Evolutionary conservation across 768 basidiomycete genomes (phyloP).

Genomic region (Filobasidium wieringae): DNA sequence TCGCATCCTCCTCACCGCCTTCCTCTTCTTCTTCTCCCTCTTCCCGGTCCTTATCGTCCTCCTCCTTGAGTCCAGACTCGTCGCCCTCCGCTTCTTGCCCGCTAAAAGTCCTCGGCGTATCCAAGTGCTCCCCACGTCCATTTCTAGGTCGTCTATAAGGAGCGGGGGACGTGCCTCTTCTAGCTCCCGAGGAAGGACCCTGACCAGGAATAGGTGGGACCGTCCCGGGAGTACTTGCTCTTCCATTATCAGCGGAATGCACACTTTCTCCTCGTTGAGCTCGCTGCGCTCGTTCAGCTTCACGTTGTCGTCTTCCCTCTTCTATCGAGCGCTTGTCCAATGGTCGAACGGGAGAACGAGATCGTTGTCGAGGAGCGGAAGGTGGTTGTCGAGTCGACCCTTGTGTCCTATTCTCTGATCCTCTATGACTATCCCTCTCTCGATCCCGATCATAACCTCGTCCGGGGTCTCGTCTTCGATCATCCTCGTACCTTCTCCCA

Average conservation of each 20-base stretch:
- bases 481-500: background rate
- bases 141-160: constrained; percentile 10
- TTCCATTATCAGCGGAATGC: background rate
- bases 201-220: background rate
- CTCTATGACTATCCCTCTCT: constrained; percentile 1
- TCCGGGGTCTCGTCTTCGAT: background rate
- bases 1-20: constrained; percentile 61
- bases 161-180: background rate
- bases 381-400: background rate
- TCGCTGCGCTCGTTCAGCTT: constrained; percentile 10
- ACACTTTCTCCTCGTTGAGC: constrained; percentile 5
- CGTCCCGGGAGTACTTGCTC: background rate
- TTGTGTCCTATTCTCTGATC: no score
- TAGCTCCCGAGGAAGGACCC: background rate
- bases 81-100: background rate
- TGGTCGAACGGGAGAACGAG: constrained; percentile 4
- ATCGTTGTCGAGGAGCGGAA: background rate
- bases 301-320: constrained; percentile 29
- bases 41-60: constrained; percentile 22
- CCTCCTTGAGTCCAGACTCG: constrained; percentile 33
- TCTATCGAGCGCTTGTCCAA: constrained; percentile 15
- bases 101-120: constrained; percentile 3
- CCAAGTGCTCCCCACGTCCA: background rate
- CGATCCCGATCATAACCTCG: background rate
- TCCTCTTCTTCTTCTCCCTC: constrained; percentile 38